These are phyloP conservation scores for Pseudotsuga menziesii DNA, from an alignment of 75 land plant genomes.

Conservation along the genomic window DNA sequence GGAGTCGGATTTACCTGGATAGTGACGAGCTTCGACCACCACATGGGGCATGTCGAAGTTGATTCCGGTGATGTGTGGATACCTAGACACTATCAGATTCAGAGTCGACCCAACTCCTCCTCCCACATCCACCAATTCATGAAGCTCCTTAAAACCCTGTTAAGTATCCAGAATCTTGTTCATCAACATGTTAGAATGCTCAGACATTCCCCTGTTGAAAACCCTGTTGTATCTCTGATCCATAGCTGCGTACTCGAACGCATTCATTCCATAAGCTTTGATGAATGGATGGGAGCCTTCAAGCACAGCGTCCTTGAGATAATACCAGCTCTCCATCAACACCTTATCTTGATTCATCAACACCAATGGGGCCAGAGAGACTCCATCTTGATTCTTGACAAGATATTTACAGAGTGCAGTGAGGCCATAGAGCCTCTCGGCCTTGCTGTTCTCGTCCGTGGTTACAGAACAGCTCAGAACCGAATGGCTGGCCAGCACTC, in stretches of 20 bases:
- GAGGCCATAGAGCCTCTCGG: constrained; percentile 33
- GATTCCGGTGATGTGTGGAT: constrained; percentile 54
- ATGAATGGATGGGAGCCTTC: constrained; percentile 64
- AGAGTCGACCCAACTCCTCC: constrained; percentile 60
- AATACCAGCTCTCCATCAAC: constrained; percentile 47
- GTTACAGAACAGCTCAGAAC: too few relatives aligned
- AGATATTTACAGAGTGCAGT: constrained; percentile 35
- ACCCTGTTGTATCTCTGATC: constrained; percentile 43
- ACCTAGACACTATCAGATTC: constrained; percentile 36
- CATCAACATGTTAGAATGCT: too few relatives aligned
- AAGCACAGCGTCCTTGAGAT: constrained; percentile 57
- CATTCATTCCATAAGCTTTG: constrained; percentile 42
- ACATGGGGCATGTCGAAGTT: constrained; percentile 87
- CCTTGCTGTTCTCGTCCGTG: not conserved
- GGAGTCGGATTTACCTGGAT: too few relatives aligned
- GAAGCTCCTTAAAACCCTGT: constrained; percentile 51
- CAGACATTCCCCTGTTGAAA: too few relatives aligned
- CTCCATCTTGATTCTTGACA: constrained; percentile 31
- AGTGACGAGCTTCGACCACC: constrained; percentile 37
- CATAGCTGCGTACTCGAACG: constrained; percentile 44
- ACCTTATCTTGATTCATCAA: constrained; percentile 53
- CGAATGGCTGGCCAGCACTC: too few relatives aligned
- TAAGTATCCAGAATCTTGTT: constrained; percentile 38
- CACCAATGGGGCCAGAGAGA: constrained; percentile 23
- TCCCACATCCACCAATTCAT: constrained; percentile 68